Evolutionary conservation across 2,329 filamentous ascomycete genomes (phyloP), one percentile per base, ranked within the genome.

Genomic region (Fusarium clavum): DNA sequence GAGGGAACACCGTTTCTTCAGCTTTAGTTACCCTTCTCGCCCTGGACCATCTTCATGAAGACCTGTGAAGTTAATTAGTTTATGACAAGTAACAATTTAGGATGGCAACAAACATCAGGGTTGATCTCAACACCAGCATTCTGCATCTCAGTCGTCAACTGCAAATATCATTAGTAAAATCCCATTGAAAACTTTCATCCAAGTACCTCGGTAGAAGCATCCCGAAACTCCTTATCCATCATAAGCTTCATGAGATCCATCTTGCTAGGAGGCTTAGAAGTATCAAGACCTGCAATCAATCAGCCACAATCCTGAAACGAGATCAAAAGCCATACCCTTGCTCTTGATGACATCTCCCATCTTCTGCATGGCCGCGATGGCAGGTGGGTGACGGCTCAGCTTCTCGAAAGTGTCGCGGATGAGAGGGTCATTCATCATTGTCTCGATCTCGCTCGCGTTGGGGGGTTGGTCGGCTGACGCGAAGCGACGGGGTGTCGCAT

Each of bases 191-290:
- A 1, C 0, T 16, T 11, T 0, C 3, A 13, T 1, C 3, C 0
- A 25, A 38, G 13, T 49, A 73, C 72, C 2, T 49, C 58, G 11
- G 71, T 61, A 14, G 72, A 63, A 4, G 70, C 72, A 6, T 74
- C 70, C 10, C 72, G 55, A 29, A 74, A 74, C 11, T 75, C 70
- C 22, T 61, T 67, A 6, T 74, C 72, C 70, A 72, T 72, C 65
- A 74, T 64, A 14, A 74, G 66, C 27, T 72, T 73, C 40, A 73
- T 47, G 13, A 74, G 40, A 6, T 72, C 72, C 70, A 74, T 68
- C 62, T 69, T 71, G n/a, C 65, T 70, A 3, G 72, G 72, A 13
- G 68, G 67, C 22, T 64, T 57, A 32, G 47, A 55, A 20, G 68
- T 38, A 13, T 71, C 68, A n/a, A 74, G 57, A 14, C 72, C 72